phyloP scores from a whole-genome alignment of 352 stramenopile species.

The Globisporangium uncinulatum region DNA sequence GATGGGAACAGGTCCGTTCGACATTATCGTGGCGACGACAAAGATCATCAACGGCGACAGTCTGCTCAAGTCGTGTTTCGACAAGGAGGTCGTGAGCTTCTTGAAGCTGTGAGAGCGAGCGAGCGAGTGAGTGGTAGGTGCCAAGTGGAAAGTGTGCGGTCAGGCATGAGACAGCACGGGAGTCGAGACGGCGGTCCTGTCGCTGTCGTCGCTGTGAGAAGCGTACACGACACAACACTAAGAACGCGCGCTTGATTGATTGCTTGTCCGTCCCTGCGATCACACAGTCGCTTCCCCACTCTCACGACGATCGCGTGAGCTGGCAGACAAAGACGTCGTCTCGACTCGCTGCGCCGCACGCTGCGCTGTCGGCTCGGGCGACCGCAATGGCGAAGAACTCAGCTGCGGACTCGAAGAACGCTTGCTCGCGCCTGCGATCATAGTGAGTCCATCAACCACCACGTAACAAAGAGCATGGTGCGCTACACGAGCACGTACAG shows the following conservation, averaged over 20 bases:
- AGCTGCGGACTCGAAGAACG: constrained; percentile 35
- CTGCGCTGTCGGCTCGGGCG: constrained; percentile 11
- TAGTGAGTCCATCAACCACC: not conserved
- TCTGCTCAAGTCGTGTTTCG: constrained; percentile 84
- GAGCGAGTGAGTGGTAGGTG: not conserved
- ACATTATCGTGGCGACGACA: constrained; percentile 93
- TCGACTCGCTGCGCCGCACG: constrained; percentile 8
- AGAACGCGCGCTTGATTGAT: no score
- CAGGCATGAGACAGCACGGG: no score
- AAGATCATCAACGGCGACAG: constrained; percentile 88
- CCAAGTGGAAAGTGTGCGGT: no score
- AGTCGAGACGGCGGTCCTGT: no score
- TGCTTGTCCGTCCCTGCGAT: no score
- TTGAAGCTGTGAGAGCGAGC: constrained; percentile 43
- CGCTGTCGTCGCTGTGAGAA: no score
- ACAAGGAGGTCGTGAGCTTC: constrained; percentile 76
- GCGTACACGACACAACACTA: no score
- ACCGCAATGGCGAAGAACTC: constrained; percentile 36
- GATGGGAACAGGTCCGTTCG: constrained; percentile 51
- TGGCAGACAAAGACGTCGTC: constrained; percentile 51
- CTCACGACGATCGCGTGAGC: constrained; percentile 9
- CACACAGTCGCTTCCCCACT: no score
- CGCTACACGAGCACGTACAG: constrained; percentile 17
- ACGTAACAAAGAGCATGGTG: not conserved
- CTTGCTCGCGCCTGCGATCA: constrained; percentile 22